These are phyloP conservation scores for Phaeophleospora eucalypticola DNA, from an alignment of 2,329 filamentous ascomycete species.

Conservation along the genomic window DNA sequence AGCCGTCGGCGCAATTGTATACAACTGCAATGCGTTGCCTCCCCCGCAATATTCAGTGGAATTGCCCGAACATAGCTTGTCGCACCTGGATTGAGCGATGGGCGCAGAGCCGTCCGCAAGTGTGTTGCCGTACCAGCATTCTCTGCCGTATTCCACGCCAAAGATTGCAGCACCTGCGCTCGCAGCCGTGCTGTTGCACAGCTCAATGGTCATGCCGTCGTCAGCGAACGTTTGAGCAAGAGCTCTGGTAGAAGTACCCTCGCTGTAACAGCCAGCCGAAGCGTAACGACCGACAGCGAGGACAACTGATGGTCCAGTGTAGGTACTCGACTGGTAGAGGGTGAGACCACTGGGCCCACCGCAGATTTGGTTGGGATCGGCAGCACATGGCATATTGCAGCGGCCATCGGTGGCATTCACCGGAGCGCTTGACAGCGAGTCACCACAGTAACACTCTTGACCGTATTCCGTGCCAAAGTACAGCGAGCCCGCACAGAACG, in stretches of 20 bases:
- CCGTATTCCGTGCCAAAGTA: constrained; percentile 14
- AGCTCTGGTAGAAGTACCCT: constrained; percentile 20
- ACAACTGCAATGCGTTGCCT: constrained; percentile 25
- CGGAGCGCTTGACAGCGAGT: not conserved
- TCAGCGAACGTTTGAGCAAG: too few relatives aligned
- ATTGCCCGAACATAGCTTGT: constrained; percentile 29
- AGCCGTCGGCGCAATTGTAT: too few relatives aligned
- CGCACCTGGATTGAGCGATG: constrained; percentile 25
- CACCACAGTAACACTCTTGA: not conserved
- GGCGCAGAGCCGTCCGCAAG: constrained; percentile 21
- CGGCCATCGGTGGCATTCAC: constrained; percentile 22
- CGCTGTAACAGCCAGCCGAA: constrained; percentile 15
- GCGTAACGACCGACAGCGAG: constrained; percentile 20
- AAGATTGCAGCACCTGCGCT: constrained; percentile 31
- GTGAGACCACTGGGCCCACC: constrained; percentile 24
- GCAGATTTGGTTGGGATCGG: constrained; percentile 27
- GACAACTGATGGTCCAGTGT: constrained; percentile 27
- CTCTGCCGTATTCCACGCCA: constrained; percentile 27
- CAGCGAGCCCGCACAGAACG: constrained; percentile 28
- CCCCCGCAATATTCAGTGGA: constrained; percentile 27
- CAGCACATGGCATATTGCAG: constrained; percentile 28
- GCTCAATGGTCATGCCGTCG: constrained; percentile 21
- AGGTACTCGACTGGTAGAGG: constrained; percentile 21
- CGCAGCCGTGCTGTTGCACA: constrained; percentile 27
- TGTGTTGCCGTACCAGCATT: constrained; percentile 33